These are phyloP conservation scores for Aspergillus egyptiacus DNA, from an alignment of 495 filamentous ascomycete species.

Conservation along the genomic window DNA sequence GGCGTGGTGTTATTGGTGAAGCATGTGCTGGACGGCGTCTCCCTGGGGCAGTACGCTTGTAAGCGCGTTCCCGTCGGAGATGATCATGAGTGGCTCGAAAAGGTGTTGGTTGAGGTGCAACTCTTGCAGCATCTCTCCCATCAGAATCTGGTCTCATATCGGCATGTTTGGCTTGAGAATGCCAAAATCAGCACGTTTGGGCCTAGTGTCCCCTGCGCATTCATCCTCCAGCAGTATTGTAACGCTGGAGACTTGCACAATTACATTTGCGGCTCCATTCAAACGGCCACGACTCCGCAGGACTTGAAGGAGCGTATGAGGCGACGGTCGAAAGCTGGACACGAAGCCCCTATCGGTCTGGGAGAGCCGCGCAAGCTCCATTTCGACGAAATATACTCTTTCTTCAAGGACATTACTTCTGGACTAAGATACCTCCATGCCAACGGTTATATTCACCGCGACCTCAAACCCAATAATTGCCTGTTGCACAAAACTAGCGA, in stretches of 20 bases:
- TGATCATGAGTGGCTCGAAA: constrained; percentile 92
- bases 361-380: constrained; percentile 58
- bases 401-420: constrained; percentile 92
- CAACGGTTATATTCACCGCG: constrained; percentile 94
- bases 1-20: constrained; percentile 88
- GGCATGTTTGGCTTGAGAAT: constrained; percentile 95
- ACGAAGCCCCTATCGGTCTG: constrained; percentile 45
- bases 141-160: constrained; percentile 93
- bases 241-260: constrained; percentile 88
- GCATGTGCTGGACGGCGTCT: constrained; percentile 82
- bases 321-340: constrained; percentile 61
- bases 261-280: constrained; percentile 67
- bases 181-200: constrained; percentile 76
- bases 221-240: constrained; percentile 96
- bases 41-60: constrained; percentile 87
- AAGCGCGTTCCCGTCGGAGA: constrained; percentile 94
- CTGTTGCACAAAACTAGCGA: constrained; percentile 71
- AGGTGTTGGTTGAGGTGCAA: constrained; percentile 88
- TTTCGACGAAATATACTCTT: constrained; percentile 91
- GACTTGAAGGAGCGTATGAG: constrained; percentile 81
- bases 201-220: constrained; percentile 88
- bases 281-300: constrained; percentile 61
- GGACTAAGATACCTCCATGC: constrained; percentile 84
- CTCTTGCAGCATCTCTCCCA: constrained; percentile 86
- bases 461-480: constrained; percentile 94